Evolutionary conservation across 805 yeast species (phyloP), one percentile per base, ranked within the genome.

Genomic region (Ogataea pignaliae): DNA sequence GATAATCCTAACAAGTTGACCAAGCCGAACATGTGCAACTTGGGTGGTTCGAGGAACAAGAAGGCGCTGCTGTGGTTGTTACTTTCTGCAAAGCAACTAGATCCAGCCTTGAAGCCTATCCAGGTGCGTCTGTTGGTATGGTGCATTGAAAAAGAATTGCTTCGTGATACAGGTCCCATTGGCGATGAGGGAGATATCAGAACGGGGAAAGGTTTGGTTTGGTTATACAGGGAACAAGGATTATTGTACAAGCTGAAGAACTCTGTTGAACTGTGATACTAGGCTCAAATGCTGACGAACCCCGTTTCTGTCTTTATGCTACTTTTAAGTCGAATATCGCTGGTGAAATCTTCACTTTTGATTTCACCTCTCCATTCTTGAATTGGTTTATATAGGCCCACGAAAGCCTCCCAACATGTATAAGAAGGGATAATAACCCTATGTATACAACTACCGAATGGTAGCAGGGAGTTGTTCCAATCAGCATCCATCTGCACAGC

Each of bases 1-100:
- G 52, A 59, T 43, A 71, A 70, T 56, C 57, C 59, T 1, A 35
- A 42, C 31, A 61, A 57, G 40, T 45, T 54, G 11, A 36, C 37
- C 39, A 69, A 73, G 41, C 52, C 78, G 5, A 63, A 69, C 30
- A 57, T 71, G 41, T 65, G 69, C 4, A 66, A 71, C 0, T 59
- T 74, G 32, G 82, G 91, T 0, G 60, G 78, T 16, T 77, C 85
- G 2, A 69, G 95, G 45, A 64, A 64, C 41, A 73, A 97, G 43
- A 88, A 88, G 58, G 79, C 89, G 1, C 78, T 87, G 0, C 70
- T 90, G 28, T 89, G 96, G 88, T 73, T 75, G 51, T 59, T 89
- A 26, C 59, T 89, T 26, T 82, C 96, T 0, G 83, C 88, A 7
- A 76, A 76, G 44, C 86, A 85, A 57, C 81, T 96, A 85, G 72